phyloP scores from a whole-genome alignment of 768 basidiomycete species.

The Sporobolomyces roseus region DNA sequence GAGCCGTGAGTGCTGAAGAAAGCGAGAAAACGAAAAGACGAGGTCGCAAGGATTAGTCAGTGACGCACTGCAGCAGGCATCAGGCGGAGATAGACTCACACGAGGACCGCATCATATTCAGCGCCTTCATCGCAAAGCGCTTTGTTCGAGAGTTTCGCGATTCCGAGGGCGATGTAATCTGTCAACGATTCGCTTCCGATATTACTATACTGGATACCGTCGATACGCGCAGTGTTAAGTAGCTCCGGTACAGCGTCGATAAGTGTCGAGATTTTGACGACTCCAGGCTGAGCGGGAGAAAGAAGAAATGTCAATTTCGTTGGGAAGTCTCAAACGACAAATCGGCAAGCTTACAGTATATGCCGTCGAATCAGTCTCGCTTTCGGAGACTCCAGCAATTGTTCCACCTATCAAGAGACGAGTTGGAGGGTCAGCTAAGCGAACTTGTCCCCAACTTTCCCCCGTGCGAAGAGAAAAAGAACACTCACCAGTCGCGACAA shows the following conservation, averaged over 20 bases:
- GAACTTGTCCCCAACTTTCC: too few species aligned
- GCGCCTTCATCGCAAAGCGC: conserved; percentile 43
- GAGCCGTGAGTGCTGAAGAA: conserved; percentile 14
- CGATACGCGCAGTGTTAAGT: conserved; percentile 19
- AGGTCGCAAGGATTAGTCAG: neutral
- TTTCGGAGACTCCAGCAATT: conserved; percentile 17
- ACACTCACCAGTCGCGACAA: conserved; percentile 26
- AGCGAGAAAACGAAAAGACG: neutral
- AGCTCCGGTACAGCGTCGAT: conserved; percentile 38
- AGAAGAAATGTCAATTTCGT: too few species aligned
- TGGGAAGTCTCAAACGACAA: too few species aligned
- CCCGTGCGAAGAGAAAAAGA: neutral
- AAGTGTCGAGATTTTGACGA: conserved; percentile 15
- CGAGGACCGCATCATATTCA: conserved; percentile 43
- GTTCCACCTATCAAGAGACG: conserved; percentile 14
- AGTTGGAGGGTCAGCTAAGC: neutral
- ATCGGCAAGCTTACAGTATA: conserved; percentile 25
- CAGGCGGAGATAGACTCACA: too few species aligned
- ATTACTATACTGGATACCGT: conserved; percentile 40
- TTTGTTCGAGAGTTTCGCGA: conserved; percentile 39
- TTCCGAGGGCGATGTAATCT: conserved; percentile 7
- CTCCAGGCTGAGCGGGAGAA: neutral
- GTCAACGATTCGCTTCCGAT: conserved; percentile 16
- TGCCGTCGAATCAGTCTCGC: conserved; percentile 21
- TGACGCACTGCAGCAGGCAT: neutral